Conservation (phyloP, 768 basidiomycete species). For the Mycena vulgaris region DNA sequence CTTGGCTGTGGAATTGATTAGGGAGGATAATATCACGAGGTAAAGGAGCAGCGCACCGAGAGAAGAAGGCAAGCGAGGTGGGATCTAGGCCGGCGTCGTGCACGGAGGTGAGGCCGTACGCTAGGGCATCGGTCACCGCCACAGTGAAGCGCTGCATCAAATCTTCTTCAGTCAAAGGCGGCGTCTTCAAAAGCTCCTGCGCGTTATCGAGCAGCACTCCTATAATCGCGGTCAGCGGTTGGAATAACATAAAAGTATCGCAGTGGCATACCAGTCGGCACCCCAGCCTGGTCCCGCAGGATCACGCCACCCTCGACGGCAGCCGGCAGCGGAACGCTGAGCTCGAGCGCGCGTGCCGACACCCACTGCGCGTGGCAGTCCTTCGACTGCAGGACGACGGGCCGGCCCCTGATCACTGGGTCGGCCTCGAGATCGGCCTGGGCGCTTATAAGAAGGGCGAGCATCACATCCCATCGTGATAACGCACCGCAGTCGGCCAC, state of each 20-base stretch:
- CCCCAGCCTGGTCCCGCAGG: slow-evolving; percentile 62
- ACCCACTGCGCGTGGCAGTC: slow-evolving; percentile 94
- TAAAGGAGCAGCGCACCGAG: slow-evolving; percentile 60
- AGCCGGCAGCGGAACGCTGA: slow-evolving; percentile 72
- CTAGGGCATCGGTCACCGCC: slow-evolving; percentile 77
- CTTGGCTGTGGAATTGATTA: slow-evolving; percentile 64
- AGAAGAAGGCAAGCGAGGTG: slow-evolving; percentile 73
- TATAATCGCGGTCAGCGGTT: slow-evolving; percentile 35
- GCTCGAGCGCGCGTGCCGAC: slow-evolving; percentile 76
- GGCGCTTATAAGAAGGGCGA: slow-evolving; percentile 33
- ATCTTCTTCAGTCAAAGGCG: slow-evolving; percentile 73
- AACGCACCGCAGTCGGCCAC: slow-evolving; percentile 82
- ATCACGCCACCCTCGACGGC: slow-evolving; percentile 75
- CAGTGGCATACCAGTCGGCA: slow-evolving; percentile 63
- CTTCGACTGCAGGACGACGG: slow-evolving; percentile 82
- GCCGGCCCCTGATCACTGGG: slow-evolving; percentile 74
- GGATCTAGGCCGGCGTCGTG: slow-evolving; percentile 82
- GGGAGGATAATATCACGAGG: too few relatives aligned
- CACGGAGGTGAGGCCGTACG: slow-evolving; percentile 86
- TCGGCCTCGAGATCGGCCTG: slow-evolving; percentile 84
- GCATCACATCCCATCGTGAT: not conserved
- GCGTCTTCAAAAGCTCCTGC: slow-evolving; percentile 79
- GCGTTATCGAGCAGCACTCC: slow-evolving; percentile 93
- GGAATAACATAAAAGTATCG: too few relatives aligned
- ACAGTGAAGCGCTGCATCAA: slow-evolving; percentile 69